Evolutionary conservation across 306 rosid species (phyloP).

Genomic region (Rosa rugosa): DNA sequence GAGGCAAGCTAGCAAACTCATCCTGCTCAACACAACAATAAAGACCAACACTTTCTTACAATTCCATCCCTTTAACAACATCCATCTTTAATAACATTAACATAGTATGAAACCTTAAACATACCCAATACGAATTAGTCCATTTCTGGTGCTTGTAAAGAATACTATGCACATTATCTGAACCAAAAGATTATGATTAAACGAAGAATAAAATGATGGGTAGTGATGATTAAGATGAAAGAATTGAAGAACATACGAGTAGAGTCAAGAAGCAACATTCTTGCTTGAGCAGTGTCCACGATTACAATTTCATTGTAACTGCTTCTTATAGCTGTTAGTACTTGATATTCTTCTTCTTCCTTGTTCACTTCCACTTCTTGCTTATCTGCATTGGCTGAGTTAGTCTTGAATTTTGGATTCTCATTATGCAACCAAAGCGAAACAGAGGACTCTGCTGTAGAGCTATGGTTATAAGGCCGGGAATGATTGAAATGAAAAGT

Average conservation of each 20-base stretch:
- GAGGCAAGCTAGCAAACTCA: conserved; percentile 88
- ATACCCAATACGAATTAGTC: conserved; percentile 88
- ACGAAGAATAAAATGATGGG: conserved; percentile 9
- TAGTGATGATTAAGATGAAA: neutral
- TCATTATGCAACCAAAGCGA: neutral
- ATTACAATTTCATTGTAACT: conserved; percentile 69
- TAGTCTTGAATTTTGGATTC: conserved; percentile 2
- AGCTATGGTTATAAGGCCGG: neutral
- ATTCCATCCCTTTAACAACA: neutral
- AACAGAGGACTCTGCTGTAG: neutral
- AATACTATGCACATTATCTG: conserved; percentile 87
- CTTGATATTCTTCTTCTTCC: conserved; percentile 56
- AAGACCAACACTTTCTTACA: neutral
- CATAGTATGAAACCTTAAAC: conserved; percentile 10
- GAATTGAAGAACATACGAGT: conserved; percentile 36
- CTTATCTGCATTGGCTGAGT: conserved; percentile 6
- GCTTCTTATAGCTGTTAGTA: conserved; percentile 45
- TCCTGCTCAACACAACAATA: conserved; percentile 57
- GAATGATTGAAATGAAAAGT: conserved; percentile 1
- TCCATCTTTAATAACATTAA: neutral
- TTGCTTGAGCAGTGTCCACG: conserved; percentile 60
- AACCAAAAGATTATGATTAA: conserved; percentile 10
- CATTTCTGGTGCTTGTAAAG: conserved; percentile 71
- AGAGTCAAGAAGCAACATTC: conserved; percentile 83
- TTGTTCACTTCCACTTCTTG: conserved; percentile 21